Percentiles rank a stretch among this genome's conserved stretches.
phyloP scores from a whole-genome alignment of 495 filamentous ascomycete genomes.

The Aspergillus nidulans region DNA sequence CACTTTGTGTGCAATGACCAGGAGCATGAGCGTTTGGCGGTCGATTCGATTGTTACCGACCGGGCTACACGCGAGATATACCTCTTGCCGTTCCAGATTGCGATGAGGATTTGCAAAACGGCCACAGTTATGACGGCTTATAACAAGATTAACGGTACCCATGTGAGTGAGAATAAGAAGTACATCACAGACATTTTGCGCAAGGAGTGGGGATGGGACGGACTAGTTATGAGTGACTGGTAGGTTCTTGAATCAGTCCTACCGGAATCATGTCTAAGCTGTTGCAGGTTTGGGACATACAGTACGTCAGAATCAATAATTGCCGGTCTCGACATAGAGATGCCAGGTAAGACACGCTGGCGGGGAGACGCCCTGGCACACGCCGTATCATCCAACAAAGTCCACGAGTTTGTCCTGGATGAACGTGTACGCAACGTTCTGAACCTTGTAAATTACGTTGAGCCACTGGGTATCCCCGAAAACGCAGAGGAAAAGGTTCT shows the following conservation, averaged over 20 bases:
- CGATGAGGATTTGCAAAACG: conserved; percentile 58
- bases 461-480: conserved; percentile 56
- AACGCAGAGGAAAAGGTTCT: conserved; percentile 58
- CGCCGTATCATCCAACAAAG: conserved; percentile 56
- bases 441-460: conserved; percentile 59
- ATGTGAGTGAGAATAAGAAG: conserved; percentile 62
- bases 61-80: conserved; percentile 76
- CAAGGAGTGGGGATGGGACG: conserved; percentile 68
- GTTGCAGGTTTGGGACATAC: conserved; percentile 56
- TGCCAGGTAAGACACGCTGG: conserved; percentile 67
- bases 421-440: conserved; percentile 60
- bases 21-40: conserved; percentile 66
- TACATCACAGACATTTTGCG: conserved; percentile 62
- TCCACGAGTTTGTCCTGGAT: conserved; percentile 54
- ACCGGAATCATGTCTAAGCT: not conserved
- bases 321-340: conserved; percentile 70
- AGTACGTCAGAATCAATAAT: conserved; percentile 61
- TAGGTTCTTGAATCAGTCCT: conserved; percentile 26
- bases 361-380: conserved; percentile 57
- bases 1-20: conserved; percentile 83
- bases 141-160: conserved; percentile 68
- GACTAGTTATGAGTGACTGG: conserved; percentile 70
- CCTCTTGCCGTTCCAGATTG: conserved; percentile 67
- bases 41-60: conserved; percentile 62
- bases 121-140: conserved; percentile 73